Conservation (phyloP, 1,284 basidiomycete genomes). For the Boletus smithii region DNA sequence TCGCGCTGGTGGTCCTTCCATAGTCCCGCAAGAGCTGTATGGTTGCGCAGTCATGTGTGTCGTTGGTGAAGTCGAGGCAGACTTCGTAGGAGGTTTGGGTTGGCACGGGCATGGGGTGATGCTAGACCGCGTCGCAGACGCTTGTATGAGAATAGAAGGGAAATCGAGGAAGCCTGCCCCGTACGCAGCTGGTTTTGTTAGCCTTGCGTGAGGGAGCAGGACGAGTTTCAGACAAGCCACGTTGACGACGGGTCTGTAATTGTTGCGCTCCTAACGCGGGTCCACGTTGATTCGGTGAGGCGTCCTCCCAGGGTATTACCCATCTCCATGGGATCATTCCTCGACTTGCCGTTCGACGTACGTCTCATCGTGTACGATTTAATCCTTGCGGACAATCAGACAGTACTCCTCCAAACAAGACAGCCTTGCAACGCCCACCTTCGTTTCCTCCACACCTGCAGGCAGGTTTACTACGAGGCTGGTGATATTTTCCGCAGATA, state of each 20-base stretch:
- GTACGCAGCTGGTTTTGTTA: conserved; percentile 32
- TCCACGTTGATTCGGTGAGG: conserved; percentile 33
- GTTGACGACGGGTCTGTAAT: conserved; percentile 30
- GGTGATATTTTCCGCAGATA: conserved; percentile 31
- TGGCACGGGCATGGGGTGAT: conserved; percentile 44
- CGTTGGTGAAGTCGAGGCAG: conserved; percentile 65
- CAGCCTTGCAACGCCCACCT: conserved; percentile 41
- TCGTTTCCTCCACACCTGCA: conserved; percentile 34
- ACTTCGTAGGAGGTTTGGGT: conserved; percentile 53
- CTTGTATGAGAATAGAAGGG: no score
- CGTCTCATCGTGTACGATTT: conserved; percentile 37
- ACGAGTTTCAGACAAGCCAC: conserved; percentile 35
- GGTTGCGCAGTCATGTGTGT: conserved; percentile 60
- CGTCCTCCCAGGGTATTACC: no score
- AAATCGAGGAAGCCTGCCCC: conserved; percentile 27
- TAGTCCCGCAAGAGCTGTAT: conserved; percentile 65
- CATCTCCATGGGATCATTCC: conserved; percentile 3
- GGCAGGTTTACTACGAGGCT: conserved; percentile 34
- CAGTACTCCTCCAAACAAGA: conserved; percentile 17
- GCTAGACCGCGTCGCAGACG: no score
- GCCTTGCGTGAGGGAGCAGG: conserved; percentile 31
- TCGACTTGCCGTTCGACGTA: conserved; percentile 35
- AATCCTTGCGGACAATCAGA: conserved; percentile 29
- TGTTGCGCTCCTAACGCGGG: conserved; percentile 34
- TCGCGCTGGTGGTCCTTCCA: conserved; percentile 50